These are phyloP conservation scores for Fraxinus dipetala DNA, from an alignment of 305 asterid genomes.

Conservation along the genomic window DNA sequence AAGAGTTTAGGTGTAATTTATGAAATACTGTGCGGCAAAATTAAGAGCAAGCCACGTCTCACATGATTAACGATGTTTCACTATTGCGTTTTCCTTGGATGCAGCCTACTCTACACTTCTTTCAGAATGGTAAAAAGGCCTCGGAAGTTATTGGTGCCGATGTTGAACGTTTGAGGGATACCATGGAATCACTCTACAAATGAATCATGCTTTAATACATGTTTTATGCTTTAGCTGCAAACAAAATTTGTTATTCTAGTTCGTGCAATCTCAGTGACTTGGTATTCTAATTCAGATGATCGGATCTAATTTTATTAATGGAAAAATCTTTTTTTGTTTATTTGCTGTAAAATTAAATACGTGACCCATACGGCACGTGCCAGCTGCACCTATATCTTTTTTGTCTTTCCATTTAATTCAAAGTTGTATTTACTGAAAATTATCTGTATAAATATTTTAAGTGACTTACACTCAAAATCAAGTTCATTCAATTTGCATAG, in stretches of 20 bases:
- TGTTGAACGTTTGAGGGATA: conserved; percentile 62
- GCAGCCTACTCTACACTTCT: conserved; percentile 94
- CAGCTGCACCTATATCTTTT: neutral
- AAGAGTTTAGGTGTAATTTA: neutral
- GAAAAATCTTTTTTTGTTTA: neutral
- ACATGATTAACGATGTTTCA: neutral
- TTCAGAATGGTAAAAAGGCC: conserved; percentile 72
- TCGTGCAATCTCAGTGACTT: neutral
- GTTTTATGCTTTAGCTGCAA: neutral
- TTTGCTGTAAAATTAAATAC: neutral
- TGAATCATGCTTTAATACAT: conserved; percentile 24
- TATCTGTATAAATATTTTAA: neutral
- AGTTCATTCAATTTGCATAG: neutral
- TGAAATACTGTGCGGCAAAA: neutral
- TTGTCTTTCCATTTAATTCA: neutral
- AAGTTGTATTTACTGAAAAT: neutral
- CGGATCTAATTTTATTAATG: neutral
- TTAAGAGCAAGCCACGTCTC: neutral
- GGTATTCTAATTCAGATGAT: neutral
- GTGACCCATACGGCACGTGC: neutral
- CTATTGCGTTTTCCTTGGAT: neutral
- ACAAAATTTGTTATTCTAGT: neutral
- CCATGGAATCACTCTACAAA: conserved; percentile 72
- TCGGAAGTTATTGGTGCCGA: conserved; percentile 78
- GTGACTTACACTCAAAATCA: neutral